phyloP scores from a whole-genome alignment of 495 filamentous ascomycete genomes.

The Penicillium mononematosum region DNA sequence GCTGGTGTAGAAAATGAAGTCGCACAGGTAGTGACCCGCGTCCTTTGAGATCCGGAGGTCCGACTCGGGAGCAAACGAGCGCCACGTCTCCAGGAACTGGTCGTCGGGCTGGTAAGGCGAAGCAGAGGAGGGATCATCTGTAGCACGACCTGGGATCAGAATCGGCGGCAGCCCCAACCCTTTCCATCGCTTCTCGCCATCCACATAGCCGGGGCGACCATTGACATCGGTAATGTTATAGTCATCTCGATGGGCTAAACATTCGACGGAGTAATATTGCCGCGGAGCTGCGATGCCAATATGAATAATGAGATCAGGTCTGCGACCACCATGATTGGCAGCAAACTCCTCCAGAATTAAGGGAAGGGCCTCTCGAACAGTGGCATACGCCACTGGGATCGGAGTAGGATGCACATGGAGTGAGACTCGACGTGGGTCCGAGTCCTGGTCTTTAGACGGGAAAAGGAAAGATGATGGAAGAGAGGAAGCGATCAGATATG shows the following conservation, averaged over 20 bases:
- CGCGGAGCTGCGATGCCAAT: constrained; percentile 79
- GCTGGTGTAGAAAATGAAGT: constrained; percentile 82
- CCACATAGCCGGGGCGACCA: constrained; percentile 53
- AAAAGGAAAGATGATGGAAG: constrained; percentile 38
- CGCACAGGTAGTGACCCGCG: constrained; percentile 79
- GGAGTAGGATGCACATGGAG: constrained; percentile 65
- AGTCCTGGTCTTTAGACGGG: constrained; percentile 15
- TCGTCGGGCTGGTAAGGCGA: constrained; percentile 34
- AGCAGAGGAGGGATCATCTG: constrained; percentile 2
- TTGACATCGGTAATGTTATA: constrained; percentile 70
- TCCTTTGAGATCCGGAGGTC: constrained; percentile 69
- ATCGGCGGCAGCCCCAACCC: constrained; percentile 40
- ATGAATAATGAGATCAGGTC: constrained; percentile 68
- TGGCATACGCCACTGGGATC: constrained; percentile 66
- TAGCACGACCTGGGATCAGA: constrained; percentile 31
- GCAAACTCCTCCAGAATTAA: constrained; percentile 45
- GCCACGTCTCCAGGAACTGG: constrained; percentile 39
- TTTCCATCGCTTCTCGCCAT: constrained; percentile 49
- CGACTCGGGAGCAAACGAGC: constrained; percentile 33
- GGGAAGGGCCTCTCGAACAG: constrained; percentile 63
- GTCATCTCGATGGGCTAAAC: constrained; percentile 68
- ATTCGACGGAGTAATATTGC: constrained; percentile 67
- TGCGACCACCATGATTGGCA: constrained; percentile 38
- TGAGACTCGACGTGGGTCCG: constrained; percentile 52
- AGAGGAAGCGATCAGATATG: constrained; percentile 65